Base-by-base conservation (phyloP, 1,284 basidiomycete species). In the Xerocomus minutiporus region DNA sequence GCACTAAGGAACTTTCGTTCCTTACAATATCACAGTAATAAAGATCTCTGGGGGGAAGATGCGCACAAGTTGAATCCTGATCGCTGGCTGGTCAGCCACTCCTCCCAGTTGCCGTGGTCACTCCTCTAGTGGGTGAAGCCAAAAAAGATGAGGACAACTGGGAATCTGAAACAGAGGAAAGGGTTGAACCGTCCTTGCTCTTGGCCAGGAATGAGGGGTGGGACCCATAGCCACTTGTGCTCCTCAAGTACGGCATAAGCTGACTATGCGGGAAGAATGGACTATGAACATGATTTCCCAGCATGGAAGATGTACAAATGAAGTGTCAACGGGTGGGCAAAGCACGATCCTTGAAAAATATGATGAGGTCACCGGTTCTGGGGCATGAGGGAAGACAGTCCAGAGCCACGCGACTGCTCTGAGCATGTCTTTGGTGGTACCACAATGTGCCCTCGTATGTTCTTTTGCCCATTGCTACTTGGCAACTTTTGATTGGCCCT, bases 281-380 rank as follows among this genome's bases (percentile, higher is more conserved):
- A 52, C 82, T 82, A 0, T 78, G 71, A 5, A 75, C 73, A 1
- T 79, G 75, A 28, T 74, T 73, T 2, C 74, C 74, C 1, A 84
- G 84, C 17, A 77, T 74, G n/a, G 84, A 84, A 0, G 77, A 62
- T 0, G 76, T 72, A 25, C 83, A 26, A 59, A 63, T 4, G 70
- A 63, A 0, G 66, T 57, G 9, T 66, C 67, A 17, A 17, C 17
- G 1, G 15, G 65, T 60, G 29, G 68, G 65, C 1, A 63, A 55
- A 0, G 66, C 66, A 8, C 71, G 79, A 29, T 83, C 78, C 60
- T 91, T 88, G 55, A 89, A 91, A 39, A 84, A 81, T 0, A 88
- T 86, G 40, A 87, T 86, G 40, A 90, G 75, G 53, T 86, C 82
- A 13, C 78, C 84, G 0, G 86, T 78, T 15, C 84, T 79, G 17